Evolutionary conservation across 306 rosid species (phyloP), one percentile per base, ranked within the genome.

Genomic region (Phaseolus lunatus): DNA sequence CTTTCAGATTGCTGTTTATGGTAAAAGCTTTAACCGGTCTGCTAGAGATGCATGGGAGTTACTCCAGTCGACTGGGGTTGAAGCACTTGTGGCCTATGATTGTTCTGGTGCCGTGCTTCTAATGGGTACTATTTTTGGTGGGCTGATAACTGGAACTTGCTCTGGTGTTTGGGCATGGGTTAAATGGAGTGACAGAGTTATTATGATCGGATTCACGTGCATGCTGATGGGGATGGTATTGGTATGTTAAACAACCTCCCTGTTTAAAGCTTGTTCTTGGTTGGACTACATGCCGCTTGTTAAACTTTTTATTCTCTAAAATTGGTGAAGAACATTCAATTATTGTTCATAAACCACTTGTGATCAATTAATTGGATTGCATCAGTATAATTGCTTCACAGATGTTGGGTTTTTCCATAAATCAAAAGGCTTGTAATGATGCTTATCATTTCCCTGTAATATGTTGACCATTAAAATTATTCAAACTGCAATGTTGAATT

Each of bases 1-100:
- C 24, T 68, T 79, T 31, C 93, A 96, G 99, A 96, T 96, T 66
- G 99, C 99, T 61, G 97, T 96, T 72, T 80, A 86, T 77, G 99
- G 99, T 3, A 92, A 92, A 88, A 85, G 92, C 84, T 96, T 96
- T 78, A 92, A 92, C 77, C 92, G 76, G 77, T 92, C 99, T 3
- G 99, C 98, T 3, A 89, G 98, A 86, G 99, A 96, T 85, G 99
- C 99, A 0, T 96, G 99, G 99, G 98, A 96, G 78, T 81, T 96
- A 63, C 90, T 96, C 79, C 98, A 96, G 85, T 96, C 98, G 74
- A 96, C 99, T 2, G 99, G 99, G 35, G 98, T 96, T 11, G 99
- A 96, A 81, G 93, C 99, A 48, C 97, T 96, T 50, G 80, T 96
- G 85, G 99, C 98, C 37, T 91, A 96, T 74, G 99, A 96, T 87